A percentile compares a stretch with the other conserved stretches of the same genome.
Evolutionary conservation across 805 yeast genomes (phyloP).

Genomic region (Blastobotrys muscicola): DNA sequence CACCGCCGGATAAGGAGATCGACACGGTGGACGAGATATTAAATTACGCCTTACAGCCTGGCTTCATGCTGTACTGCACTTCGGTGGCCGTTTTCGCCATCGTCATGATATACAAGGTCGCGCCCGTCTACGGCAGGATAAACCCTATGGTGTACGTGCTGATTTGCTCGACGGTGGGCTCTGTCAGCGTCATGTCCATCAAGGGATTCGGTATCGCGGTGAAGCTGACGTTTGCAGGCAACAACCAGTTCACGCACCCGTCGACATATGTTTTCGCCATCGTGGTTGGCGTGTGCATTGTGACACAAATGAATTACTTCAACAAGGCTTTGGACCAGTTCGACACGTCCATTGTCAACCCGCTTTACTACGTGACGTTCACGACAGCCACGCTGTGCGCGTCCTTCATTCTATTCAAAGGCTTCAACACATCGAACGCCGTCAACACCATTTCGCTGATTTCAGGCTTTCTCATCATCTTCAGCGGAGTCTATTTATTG

Average conservation of each 20-base stretch:
- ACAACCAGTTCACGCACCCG: conserved; percentile 77
- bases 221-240: conserved; percentile 74
- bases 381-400: conserved; percentile 83
- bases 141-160: conserved; percentile 86
- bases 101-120: conserved; percentile 74
- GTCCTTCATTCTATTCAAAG: conserved; percentile 75
- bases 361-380: conserved; percentile 82
- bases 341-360: conserved; percentile 87
- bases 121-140: conserved; percentile 67
- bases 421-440: conserved; percentile 75
- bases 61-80: conserved; percentile 55
- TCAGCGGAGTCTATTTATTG: conserved; percentile 76
- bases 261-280: conserved; percentile 74
- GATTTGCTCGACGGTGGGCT: conserved; percentile 83
- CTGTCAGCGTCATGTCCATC: conserved; percentile 83
- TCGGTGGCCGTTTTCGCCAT: conserved; percentile 58
- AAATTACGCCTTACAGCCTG: conserved; percentile 66
- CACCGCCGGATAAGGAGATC: conserved; percentile 89
- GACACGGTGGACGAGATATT: conserved; percentile 82
- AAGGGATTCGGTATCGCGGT: conserved; percentile 90
- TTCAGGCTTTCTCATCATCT: conserved; percentile 79
- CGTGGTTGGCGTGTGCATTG: conserved; percentile 71
- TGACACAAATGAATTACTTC: conserved; percentile 89
- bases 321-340: conserved; percentile 90
- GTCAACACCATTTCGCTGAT: conserved; percentile 73